phyloP scores from a whole-genome alignment of 495 filamentous ascomycete genomes.

The Podospora sp. region DNA sequence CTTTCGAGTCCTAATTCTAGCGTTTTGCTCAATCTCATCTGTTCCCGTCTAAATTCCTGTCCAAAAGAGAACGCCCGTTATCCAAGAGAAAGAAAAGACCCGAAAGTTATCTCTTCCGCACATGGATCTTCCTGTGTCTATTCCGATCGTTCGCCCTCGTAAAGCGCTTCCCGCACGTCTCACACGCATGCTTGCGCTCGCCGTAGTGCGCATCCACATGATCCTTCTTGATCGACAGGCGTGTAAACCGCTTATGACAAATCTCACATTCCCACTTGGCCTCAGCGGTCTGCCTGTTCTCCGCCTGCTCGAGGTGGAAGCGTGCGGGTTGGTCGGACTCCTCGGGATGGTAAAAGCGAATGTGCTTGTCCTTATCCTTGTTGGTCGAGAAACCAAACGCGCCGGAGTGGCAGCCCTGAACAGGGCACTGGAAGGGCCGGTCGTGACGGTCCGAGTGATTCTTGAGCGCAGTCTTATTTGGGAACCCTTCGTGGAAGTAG shows the following conservation, averaged over 20 bases:
- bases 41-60: neutral
- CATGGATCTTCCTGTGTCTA: conserved; percentile 44
- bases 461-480: conserved; percentile 30
- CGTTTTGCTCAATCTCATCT: neutral
- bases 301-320: conserved; percentile 8
- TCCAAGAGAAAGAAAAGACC: neutral
- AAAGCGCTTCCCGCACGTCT: conserved; percentile 36
- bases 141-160: conserved; percentile 51
- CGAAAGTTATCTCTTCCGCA: conserved; percentile 5
- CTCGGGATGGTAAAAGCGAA: conserved; percentile 31
- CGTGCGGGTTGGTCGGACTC: conserved; percentile 13
- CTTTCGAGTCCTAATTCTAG: neutral
- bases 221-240: conserved; percentile 49
- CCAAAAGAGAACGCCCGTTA: neutral
- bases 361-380: conserved; percentile 46
- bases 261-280: conserved; percentile 49
- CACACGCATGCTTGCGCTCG: conserved; percentile 51
- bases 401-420: conserved; percentile 31
- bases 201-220: conserved; percentile 54
- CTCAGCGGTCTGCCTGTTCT: conserved; percentile 13
- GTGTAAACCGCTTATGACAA: conserved; percentile 53
- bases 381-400: conserved; percentile 43
- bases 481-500: conserved; percentile 51
- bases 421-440: conserved; percentile 42
- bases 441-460: conserved; percentile 43